Conservation (phyloP, 2,329 filamentous ascomycete genomes). For the Ascochyta pisi region DNA sequence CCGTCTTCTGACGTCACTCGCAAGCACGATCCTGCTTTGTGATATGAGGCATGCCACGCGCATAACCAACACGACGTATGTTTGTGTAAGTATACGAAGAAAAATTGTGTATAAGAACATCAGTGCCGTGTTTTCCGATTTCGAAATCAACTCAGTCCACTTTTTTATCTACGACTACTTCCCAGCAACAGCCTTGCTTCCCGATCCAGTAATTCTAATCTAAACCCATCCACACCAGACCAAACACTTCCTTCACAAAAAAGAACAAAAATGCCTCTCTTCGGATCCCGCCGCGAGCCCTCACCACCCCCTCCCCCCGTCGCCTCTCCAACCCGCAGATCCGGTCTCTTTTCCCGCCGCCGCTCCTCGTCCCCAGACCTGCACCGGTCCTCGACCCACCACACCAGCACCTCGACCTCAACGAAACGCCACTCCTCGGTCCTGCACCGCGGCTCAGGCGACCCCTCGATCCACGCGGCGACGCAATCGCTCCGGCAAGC, state of each 20-base stretch:
- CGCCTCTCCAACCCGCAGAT: constrained; percentile 32
- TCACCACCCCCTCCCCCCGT: constrained; percentile 31
- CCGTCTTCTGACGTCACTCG: constrained; percentile 25
- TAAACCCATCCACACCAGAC: not conserved
- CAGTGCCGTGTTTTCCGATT: constrained; percentile 8
- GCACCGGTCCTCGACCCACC: constrained; percentile 23
- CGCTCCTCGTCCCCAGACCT: constrained; percentile 43
- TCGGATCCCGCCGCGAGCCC: constrained; percentile 37
- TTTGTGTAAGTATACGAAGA: not conserved
- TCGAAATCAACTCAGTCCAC: constrained; percentile 6
- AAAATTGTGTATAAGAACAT: constrained; percentile 14
- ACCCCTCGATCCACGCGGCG: constrained; percentile 68
- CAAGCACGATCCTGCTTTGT: not conserved
- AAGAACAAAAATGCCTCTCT: constrained; percentile 42
- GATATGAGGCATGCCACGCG: constrained; percentile 13
- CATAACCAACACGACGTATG: not conserved
- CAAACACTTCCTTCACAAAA: too few species aligned
- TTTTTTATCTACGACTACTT: constrained; percentile 1
- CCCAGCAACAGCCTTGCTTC: not conserved
- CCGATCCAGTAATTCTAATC: not conserved
- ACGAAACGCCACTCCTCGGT: constrained; percentile 42
- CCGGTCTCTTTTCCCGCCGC: constrained; percentile 47
- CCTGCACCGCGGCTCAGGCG: constrained; percentile 57
- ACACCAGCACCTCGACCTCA: constrained; percentile 29
- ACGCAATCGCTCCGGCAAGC: constrained; percentile 68